phyloP scores from a whole-genome alignment of 768 basidiomycete species.

The Termitomyces sp. region DNA sequence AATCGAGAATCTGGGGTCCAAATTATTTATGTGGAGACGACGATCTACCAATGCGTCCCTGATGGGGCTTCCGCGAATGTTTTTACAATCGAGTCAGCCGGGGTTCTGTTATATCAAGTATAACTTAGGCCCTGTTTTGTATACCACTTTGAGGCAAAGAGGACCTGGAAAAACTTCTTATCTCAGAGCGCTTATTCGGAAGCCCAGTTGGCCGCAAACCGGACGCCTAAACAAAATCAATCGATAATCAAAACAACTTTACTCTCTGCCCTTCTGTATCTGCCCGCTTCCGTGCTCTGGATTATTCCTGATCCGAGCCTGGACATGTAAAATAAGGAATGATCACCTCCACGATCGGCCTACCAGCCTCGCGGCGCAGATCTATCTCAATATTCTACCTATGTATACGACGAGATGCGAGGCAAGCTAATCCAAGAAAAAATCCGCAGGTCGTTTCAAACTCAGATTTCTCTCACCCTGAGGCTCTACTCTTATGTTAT shows the following conservation, averaged over 20 bases:
- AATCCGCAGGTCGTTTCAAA: background rate
- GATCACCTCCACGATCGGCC: background rate
- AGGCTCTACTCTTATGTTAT: background rate
- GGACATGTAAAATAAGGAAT: background rate
- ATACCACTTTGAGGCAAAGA: background rate
- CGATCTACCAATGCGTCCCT: background rate
- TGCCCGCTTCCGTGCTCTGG: background rate
- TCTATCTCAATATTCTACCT: no score
- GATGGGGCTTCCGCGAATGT: background rate
- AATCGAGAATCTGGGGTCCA: conserved; percentile 1
- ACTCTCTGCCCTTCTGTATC: background rate
- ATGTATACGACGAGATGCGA: background rate
- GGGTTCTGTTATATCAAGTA: background rate
- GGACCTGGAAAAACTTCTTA: background rate
- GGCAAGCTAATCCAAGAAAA: background rate
- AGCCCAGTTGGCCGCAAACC: background rate
- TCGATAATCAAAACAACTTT: conserved; percentile 15
- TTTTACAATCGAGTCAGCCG: background rate
- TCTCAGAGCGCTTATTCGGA: background rate
- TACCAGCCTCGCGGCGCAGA: background rate
- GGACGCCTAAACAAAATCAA: conserved; percentile 6
- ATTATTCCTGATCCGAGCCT: background rate
- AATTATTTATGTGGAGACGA: background rate
- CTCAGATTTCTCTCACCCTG: background rate
- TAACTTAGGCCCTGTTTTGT: background rate